phyloP scores from a whole-genome alignment of 2,329 filamentous ascomycete species.

The Ophiocordyceps camponoti-leonardi region DNA sequence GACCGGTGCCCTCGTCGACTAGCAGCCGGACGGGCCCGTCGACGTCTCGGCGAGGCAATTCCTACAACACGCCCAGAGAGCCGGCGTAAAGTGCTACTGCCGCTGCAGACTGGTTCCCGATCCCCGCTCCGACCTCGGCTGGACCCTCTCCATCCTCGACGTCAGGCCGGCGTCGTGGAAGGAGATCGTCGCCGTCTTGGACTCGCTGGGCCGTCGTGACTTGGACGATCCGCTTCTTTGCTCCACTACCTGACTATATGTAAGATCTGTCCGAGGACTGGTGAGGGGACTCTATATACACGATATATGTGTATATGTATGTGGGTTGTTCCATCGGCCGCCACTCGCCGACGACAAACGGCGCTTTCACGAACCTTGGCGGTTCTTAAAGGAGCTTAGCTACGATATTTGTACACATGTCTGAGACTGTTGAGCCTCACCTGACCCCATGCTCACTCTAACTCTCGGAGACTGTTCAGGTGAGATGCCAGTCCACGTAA shows the following conservation, averaged over 20 bases:
- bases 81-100: conserved; percentile 14
- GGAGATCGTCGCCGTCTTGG: conserved; percentile 9
- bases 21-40: conserved; percentile 10
- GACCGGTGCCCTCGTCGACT: conserved; percentile 11
- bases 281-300: too few relatives aligned
- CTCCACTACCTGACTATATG: background rate
- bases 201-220: conserved; percentile 11
- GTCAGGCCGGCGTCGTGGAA: conserved; percentile 13
- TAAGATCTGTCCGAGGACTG: background rate
- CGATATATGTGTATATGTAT: background rate
- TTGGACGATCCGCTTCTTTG: conserved; percentile 6
- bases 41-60: conserved; percentile 10
- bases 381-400: too few relatives aligned
- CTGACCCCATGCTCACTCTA: too few relatives aligned
- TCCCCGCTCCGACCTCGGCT: conserved; percentile 7
- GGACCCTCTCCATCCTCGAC: conserved; percentile 9
- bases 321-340: too few relatives aligned
- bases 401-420: too few relatives aligned
- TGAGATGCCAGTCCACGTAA: too few relatives aligned
- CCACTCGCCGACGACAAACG: too few relatives aligned
- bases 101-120: conserved; percentile 11
- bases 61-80: conserved; percentile 4
- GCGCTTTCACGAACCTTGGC: too few relatives aligned
- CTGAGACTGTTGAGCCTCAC: too few relatives aligned
- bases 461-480: too few relatives aligned